Conservation (phyloP, 192 early-diverging fungal genomes). For the Backusella macrospora region DNA sequence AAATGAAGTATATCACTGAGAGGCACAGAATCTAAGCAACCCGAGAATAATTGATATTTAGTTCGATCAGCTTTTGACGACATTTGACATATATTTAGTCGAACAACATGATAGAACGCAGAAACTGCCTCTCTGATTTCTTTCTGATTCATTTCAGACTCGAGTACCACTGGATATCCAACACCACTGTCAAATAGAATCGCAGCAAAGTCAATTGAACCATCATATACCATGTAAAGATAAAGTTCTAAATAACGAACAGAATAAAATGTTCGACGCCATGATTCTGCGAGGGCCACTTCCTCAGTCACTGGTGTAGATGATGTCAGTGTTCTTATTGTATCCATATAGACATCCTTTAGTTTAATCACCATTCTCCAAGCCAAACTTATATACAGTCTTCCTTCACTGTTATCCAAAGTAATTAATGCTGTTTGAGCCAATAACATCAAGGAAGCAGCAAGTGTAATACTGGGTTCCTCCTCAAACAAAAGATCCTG, state of each 20-base stretch:
- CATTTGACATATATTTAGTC: slow-evolving; percentile 18
- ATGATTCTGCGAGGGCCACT: slow-evolving; percentile 19
- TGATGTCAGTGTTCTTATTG: slow-evolving; percentile 11
- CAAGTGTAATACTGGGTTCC: slow-evolving; percentile 14
- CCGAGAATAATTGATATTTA: slow-evolving; percentile 22
- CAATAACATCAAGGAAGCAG: slow-evolving; percentile 11
- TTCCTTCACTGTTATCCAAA: slow-evolving; percentile 19
- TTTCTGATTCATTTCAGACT: slow-evolving; percentile 9
- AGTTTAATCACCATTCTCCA: slow-evolving; percentile 25
- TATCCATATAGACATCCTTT: slow-evolving; percentile 16
- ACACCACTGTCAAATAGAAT: slow-evolving; percentile 20
- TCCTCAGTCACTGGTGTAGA: not conserved
- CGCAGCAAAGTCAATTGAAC: slow-evolving; percentile 8
- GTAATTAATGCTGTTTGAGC: slow-evolving; percentile 13
- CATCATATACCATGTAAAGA: slow-evolving; percentile 23
- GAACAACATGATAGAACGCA: slow-evolving; percentile 19
- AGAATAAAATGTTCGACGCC: slow-evolving; percentile 26
- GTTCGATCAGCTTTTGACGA: slow-evolving; percentile 10
- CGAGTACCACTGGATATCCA: slow-evolving; percentile 21
- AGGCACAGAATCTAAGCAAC: slow-evolving; percentile 20
- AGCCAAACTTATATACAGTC: slow-evolving; percentile 22
- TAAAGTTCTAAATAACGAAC: slow-evolving; percentile 23
- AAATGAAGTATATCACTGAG: slow-evolving; percentile 15
- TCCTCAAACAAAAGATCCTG: slow-evolving; percentile 27
- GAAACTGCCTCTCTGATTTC: slow-evolving; percentile 25